A percentile compares a stretch with the other conserved stretches of the same genome.
phyloP scores from a whole-genome alignment of 148 eudicot species.

The Cornus suecica region DNA sequence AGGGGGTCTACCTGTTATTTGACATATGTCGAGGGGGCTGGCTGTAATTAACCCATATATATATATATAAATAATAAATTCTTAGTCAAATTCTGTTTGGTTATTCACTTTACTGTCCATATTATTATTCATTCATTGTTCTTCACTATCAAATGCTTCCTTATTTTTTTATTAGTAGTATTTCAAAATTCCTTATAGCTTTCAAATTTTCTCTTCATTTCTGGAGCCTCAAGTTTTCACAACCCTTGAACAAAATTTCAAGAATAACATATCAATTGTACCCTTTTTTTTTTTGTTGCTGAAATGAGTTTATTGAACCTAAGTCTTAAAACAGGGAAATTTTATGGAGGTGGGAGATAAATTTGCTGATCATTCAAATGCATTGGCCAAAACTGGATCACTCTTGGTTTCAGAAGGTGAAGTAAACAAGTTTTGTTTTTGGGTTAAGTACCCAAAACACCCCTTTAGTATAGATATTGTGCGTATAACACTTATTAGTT shows the following conservation, averaged over 20 bases:
- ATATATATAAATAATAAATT: too few relatives aligned
- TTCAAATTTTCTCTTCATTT: not conserved
- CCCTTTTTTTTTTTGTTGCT: not conserved
- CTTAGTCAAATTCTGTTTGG: not conserved
- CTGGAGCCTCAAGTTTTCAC: not conserved
- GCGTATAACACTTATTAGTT: too few relatives aligned
- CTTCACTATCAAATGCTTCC: not conserved
- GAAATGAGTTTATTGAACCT: slow-evolving; percentile 5
- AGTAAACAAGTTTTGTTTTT: not conserved
- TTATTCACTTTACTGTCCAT: not conserved
- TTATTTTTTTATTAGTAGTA: not conserved
- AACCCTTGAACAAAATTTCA: not conserved
- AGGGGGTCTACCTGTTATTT: too few relatives aligned
- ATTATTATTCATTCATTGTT: not conserved
- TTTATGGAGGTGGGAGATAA: not conserved
- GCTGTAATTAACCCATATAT: too few relatives aligned
- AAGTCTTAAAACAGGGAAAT: not conserved
- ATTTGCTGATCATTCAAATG: slow-evolving; percentile 7
- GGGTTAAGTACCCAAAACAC: too few relatives aligned
- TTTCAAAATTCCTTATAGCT: not conserved
- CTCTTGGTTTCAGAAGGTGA: slow-evolving; percentile 7
- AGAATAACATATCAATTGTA: not conserved
- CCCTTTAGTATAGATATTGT: too few relatives aligned
- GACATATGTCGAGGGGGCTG: too few relatives aligned
- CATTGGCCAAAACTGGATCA: slow-evolving; percentile 1